Percentiles rank a stretch among this genome's conserved stretches.
These are phyloP conservation scores for Gaertneriomyces semiglobifer DNA, from an alignment of 192 early-diverging fungal genomes.

Conservation along the genomic window DNA sequence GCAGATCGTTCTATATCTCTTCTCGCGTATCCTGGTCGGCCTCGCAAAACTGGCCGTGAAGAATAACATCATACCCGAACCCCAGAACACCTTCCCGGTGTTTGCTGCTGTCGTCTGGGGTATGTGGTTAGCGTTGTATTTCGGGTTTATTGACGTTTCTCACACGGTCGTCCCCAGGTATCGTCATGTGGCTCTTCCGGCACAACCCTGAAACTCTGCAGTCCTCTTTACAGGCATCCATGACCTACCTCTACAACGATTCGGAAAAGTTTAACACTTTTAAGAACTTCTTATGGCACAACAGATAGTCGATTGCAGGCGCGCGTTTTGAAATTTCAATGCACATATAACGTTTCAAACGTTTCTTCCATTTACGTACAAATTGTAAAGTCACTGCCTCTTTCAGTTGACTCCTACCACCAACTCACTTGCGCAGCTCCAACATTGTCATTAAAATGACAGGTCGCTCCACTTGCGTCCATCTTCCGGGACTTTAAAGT, in stretches of 20 bases:
- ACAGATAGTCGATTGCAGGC: slow-evolving; percentile 5
- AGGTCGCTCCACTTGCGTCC: no score
- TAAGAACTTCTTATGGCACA: slow-evolving; percentile 37
- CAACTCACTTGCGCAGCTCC: no score
- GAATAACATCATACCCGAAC: slow-evolving; percentile 65
- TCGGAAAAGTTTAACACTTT: slow-evolving; percentile 43
- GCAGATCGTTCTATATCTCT: slow-evolving; percentile 90
- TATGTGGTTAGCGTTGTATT: slow-evolving; percentile 12
- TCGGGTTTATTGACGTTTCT: not conserved
- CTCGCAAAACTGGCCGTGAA: slow-evolving; percentile 78
- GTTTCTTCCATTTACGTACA: no score
- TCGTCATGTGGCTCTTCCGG: slow-evolving; percentile 93
- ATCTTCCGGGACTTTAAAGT: no score
- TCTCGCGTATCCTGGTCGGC: slow-evolving; percentile 86
- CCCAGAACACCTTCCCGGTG: slow-evolving; percentile 75
- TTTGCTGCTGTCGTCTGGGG: slow-evolving; percentile 96
- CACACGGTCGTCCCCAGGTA: slow-evolving; percentile 22
- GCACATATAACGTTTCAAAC: no score
- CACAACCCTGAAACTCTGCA: slow-evolving; percentile 84
- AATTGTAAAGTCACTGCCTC: no score
- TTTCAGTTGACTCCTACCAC: no score
- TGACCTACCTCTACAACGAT: slow-evolving; percentile 93
- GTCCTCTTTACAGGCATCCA: slow-evolving; percentile 85
- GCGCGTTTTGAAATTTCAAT: no score
- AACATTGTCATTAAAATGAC: no score